A percentile compares a stretch with the other conserved stretches of the same genome.
phyloP scores from a whole-genome alignment of 495 filamentous ascomycete species.

The Penicillium diatomitis region DNA sequence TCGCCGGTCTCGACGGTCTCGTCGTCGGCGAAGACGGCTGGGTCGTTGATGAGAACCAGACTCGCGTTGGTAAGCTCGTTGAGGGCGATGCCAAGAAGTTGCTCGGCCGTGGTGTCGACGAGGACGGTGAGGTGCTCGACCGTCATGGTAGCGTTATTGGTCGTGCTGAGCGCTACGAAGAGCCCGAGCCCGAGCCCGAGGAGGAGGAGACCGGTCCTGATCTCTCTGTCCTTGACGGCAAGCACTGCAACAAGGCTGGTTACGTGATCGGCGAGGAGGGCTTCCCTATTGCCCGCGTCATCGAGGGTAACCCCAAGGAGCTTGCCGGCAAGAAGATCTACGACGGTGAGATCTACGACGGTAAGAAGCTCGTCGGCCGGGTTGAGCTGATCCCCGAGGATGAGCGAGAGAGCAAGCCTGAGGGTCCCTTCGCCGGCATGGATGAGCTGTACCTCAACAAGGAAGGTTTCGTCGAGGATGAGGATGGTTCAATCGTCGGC shows the following conservation, averaged over 20 bases:
- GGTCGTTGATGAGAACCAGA: conserved; percentile 51
- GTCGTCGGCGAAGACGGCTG: conserved; percentile 50
- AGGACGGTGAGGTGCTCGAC: conserved; percentile 57
- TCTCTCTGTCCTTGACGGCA: conserved; percentile 54
- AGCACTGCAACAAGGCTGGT: conserved; percentile 69
- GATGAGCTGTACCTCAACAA: conserved; percentile 59
- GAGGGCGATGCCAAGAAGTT: conserved; percentile 59
- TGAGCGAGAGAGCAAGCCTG: conserved; percentile 61
- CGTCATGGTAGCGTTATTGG: conserved; percentile 53
- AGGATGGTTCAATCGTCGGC: conserved; percentile 61
- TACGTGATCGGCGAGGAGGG: conserved; percentile 66
- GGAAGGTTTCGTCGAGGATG: conserved; percentile 61
- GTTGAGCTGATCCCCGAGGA: conserved; percentile 64
- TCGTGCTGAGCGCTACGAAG: conserved; percentile 49
- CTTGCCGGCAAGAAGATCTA: conserved; percentile 60
- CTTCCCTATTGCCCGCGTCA: conserved; percentile 58
- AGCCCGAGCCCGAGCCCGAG: conserved; percentile 26
- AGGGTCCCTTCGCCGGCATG: conserved; percentile 67
- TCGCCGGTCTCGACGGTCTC: conserved; percentile 56
- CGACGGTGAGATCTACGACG: conserved; percentile 66
- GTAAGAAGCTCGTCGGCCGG: conserved; percentile 62
- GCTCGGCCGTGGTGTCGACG: conserved; percentile 51
- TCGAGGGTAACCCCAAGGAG: conserved; percentile 58
- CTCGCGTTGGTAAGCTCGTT: conserved; percentile 46
- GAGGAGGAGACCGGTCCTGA: conserved; percentile 30